Conservation (phyloP, 257 asterid species). For the Plectranthus barbatus region DNA sequence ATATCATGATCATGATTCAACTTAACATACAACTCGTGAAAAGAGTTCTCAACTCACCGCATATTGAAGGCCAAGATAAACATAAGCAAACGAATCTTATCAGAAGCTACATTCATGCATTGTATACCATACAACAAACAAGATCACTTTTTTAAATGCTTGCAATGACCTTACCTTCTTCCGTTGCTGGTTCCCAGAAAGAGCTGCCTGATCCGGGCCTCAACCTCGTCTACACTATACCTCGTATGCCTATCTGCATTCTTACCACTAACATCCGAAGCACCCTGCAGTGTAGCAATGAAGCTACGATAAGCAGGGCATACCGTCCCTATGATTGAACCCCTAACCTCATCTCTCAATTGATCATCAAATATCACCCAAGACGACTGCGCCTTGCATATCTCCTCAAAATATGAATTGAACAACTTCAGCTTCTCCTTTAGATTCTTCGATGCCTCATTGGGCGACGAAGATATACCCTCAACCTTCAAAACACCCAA, state of each 20-base stretch:
- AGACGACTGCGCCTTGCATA: conserved; percentile 50
- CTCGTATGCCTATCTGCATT: conserved; percentile 61
- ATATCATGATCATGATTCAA: background rate
- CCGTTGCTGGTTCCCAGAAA: conserved; percentile 52
- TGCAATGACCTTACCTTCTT: conserved; percentile 47
- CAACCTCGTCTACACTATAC: conserved; percentile 68
- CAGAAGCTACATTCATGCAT: conserved; percentile 14
- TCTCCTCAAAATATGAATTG: conserved; percentile 69
- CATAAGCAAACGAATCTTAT: conserved; percentile 17
- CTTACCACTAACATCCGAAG: conserved; percentile 41
- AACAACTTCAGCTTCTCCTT: conserved; percentile 77
- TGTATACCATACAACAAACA: conserved; percentile 27
- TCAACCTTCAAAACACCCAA: conserved; percentile 67
- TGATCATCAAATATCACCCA: conserved; percentile 85
- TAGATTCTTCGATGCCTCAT: conserved; percentile 45
- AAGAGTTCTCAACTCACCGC: background rate
- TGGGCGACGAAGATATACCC: conserved; percentile 43
- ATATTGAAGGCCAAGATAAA: conserved; percentile 9
- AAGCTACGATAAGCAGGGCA: conserved; percentile 63
- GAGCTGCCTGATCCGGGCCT: conserved; percentile 55
- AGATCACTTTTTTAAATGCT: conserved; percentile 15
- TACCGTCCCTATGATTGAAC: conserved; percentile 43
- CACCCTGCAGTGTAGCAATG: conserved; percentile 44
- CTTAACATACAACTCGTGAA: conserved; percentile 16
- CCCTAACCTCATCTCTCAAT: conserved; percentile 66